A percentile compares a stretch with the other conserved stretches of the same genome.
Conservation (phyloP, 2,329 filamentous ascomycete species). For the Monascus ruber region DNA sequence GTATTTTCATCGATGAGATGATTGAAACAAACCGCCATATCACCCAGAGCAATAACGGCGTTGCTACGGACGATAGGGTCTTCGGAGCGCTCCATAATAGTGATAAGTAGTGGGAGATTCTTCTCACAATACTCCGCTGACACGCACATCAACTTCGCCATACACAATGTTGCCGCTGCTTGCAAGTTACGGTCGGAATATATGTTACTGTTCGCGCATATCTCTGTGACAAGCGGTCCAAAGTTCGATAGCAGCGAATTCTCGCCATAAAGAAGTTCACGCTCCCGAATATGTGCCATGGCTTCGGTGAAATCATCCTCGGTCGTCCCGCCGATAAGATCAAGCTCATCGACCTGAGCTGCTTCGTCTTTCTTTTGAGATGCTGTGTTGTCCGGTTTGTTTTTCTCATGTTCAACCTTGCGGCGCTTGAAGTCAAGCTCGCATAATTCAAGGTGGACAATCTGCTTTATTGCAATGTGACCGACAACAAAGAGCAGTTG, state of each 20-base stretch:
- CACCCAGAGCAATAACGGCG: conserved; percentile 88
- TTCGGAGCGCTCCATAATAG: conserved; percentile 88
- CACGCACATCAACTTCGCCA: conserved; percentile 98
- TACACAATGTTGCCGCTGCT: conserved; percentile 81
- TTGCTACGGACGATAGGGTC: conserved; percentile 91
- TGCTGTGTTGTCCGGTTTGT: conserved; percentile 32
- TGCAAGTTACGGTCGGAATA: conserved; percentile 86
- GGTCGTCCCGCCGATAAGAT: conserved; percentile 91
- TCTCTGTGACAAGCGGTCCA: conserved; percentile 81
- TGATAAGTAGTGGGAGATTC: conserved; percentile 87
- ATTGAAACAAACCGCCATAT: conserved; percentile 99
- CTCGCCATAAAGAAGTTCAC: conserved; percentile 71
- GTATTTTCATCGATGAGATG: conserved; percentile 99
- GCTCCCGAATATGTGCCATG: conserved; percentile 72
- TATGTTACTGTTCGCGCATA: conserved; percentile 86
- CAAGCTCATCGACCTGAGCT: conserved; percentile 74
- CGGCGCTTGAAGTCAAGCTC: conserved; percentile 95
- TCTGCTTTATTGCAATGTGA: conserved; percentile 96
- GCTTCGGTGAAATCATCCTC: conserved; percentile 88
- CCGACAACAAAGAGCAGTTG: conserved; percentile 92
- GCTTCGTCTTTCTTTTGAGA: conserved; percentile 42
- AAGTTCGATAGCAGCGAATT: conserved; percentile 80
- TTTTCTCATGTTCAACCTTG: conserved; percentile 50
- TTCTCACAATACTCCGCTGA: conserved; percentile 91
- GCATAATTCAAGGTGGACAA: conserved; percentile 94